Evolutionary conservation across 106 monocot genomes (phyloP).

Genomic region (Dioscorea alata): DNA sequence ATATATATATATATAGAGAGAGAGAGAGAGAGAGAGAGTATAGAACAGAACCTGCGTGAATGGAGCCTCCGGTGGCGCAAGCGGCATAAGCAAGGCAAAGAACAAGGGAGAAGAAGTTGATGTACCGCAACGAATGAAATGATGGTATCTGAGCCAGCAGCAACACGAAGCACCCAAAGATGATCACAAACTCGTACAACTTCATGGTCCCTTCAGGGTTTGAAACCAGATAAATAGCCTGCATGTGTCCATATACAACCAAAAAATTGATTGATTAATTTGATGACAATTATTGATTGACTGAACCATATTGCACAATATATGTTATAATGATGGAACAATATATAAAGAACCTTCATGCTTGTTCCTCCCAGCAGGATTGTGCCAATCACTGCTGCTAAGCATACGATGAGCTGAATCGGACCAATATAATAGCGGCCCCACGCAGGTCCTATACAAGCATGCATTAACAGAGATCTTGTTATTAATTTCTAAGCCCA

Average conservation of each 20-base stretch:
- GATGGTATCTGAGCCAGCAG: conserved; percentile 3
- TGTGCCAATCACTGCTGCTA: conserved; percentile 55
- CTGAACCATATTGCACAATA: background rate
- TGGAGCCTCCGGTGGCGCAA: conserved; percentile 12
- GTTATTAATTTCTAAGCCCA: no score
- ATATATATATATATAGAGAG: no score
- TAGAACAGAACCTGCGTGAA: conserved; percentile 6
- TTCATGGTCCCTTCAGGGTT: conserved; percentile 6
- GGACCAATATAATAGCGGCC: conserved; percentile 63
- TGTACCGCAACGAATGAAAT: background rate
- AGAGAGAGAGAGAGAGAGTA: no score
- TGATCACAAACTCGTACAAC: conserved; percentile 1
- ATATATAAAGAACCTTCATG: conserved; percentile 53
- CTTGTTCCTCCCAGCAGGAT: conserved; percentile 68
- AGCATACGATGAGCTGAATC: conserved; percentile 79
- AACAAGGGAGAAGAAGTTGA: conserved; percentile 1
- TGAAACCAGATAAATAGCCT: background rate
- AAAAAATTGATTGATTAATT: no score
- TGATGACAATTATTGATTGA: no score
- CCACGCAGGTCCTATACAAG: conserved; percentile 56
- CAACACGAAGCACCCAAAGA: background rate
- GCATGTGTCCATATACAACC: no score
- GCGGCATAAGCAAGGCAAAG: conserved; percentile 1
- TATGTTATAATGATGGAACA: background rate
- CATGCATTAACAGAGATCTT: no score